Conservation (phyloP, 768 basidiomycete genomes). For the Suillus cothurnatus region DNA sequence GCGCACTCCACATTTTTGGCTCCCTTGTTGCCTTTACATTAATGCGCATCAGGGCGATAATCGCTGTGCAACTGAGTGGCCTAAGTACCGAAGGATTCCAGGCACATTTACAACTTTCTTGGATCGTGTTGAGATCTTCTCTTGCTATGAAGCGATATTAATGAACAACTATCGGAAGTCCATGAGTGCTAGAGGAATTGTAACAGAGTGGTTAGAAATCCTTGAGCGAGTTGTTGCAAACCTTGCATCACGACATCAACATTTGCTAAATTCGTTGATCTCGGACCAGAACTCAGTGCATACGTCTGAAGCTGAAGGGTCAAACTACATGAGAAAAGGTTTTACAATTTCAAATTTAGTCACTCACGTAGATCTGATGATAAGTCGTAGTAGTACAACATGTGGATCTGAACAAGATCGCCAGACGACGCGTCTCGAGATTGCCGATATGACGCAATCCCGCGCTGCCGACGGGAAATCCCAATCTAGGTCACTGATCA, state of each 20-base stretch:
- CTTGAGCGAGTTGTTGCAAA: not conserved
- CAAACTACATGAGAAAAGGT: constrained; percentile 17
- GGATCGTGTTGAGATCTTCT: constrained; percentile 2
- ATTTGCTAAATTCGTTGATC: not conserved
- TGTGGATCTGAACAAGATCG: constrained; percentile 13
- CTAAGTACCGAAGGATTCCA: not conserved
- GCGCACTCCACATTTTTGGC: not conserved
- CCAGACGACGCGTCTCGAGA: constrained; percentile 1
- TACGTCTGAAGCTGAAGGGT: not conserved
- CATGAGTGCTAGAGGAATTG: not conserved
- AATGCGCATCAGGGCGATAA: not conserved
- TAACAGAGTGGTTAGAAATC: no score
- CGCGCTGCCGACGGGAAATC: not conserved
- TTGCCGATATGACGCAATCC: not conserved
- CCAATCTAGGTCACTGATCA: constrained; percentile 1
- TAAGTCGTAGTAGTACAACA: constrained; percentile 7
- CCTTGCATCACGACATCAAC: no score
- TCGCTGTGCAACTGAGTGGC: no score
- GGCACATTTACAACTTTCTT: not conserved
- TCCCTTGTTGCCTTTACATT: not conserved
- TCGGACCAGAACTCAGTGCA: no score
- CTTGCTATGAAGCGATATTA: constrained; percentile 3
- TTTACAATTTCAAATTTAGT: constrained; percentile 37
- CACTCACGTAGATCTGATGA: constrained; percentile 20
- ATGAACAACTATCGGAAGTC: not conserved